Evolutionary conservation across 768 basidiomycete species (phyloP), one percentile per base, ranked within the genome.

Genomic region (Mrakia blollopis): DNA sequence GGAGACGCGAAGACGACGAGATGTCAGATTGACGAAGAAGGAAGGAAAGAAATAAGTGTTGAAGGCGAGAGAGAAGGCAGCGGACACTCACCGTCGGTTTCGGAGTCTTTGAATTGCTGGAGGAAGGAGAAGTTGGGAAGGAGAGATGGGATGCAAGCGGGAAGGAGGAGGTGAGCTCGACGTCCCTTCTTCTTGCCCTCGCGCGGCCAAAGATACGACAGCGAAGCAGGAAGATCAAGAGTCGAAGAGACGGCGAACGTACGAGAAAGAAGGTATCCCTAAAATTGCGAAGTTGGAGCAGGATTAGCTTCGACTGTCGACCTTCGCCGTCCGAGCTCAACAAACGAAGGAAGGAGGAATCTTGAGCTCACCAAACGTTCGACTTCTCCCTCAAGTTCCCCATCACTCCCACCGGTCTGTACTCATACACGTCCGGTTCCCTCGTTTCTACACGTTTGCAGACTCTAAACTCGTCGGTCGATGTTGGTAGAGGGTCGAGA

Each of bases 211-310:
- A 13, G 28, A 8, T 10, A 6, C 11, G 13, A n/a, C 25, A n/a
- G 23, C 57, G 10, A 3, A 25, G 28, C 11, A 57, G 9, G 57
- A 5, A 57, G 52, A n/a, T 23, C 18, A n/a, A n/a, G 52, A 57
- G 7, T 1, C 13, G 57, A 2, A 14, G 10, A 4, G 18, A 14
- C 47, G 2, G 32, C 5, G 39, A 23, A 68, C 65, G 7, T 44
- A 68, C 65, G 3, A 68, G 35, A 25, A 68, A 68, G 65, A 68
- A 39, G 35, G 65, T 68, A 35, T 68, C 65, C 65, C 65, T 68
- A 9, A 30, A 23, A 65, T 30, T n/a, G n/a, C n/a, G 32, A 35
- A 28, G 21, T 21, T 23, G 11, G 61, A 4, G 61, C 10, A n/a
- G 57, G 25, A 30, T 65, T 2, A 57, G 25, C 57, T 28, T 21